Percentiles rank a stretch among this genome's conserved stretches.
These are phyloP conservation scores for Paecilomyces variotii DNA, from an alignment of 2,329 filamentous ascomycete species.

Conservation along the genomic window DNA sequence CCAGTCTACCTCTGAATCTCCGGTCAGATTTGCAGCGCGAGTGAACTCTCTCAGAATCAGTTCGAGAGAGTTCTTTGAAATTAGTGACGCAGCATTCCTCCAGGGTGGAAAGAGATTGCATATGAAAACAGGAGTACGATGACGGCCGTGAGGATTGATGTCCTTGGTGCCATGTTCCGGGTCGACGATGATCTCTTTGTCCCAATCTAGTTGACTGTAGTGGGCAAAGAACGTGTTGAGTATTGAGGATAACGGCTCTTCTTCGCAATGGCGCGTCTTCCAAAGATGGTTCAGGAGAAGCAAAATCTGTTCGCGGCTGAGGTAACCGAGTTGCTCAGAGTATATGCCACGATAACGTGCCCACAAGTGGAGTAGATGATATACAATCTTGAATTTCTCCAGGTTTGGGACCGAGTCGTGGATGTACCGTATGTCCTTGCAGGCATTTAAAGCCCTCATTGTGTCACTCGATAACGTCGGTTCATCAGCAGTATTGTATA, in stretches of 20 bases:
- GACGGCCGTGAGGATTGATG: not conserved
- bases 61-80: not conserved
- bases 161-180: not conserved
- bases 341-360: conserved; percentile 56
- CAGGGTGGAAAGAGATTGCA: not conserved
- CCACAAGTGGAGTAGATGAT: conserved; percentile 56
- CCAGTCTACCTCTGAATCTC: not conserved
- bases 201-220: not conserved
- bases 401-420: conserved; percentile 53
- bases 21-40: not conserved
- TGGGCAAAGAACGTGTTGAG: conserved; percentile 45
- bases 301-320: conserved; percentile 58
- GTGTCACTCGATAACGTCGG: conserved; percentile 51
- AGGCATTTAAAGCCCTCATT: conserved; percentile 56
- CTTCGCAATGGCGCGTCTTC: conserved; percentile 43
- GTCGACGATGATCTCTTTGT: not conserved
- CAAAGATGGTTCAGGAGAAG: conserved; percentile 53
- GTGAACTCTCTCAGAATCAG: not conserved
- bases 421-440: conserved; percentile 55
- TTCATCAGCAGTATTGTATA: conserved; percentile 40
- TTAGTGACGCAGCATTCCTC: not conserved
- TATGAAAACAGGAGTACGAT: not conserved
- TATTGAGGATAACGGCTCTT: conserved; percentile 34
- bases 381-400: conserved; percentile 49
- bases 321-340: conserved; percentile 55